A percentile compares a stretch with the other conserved stretches of the same genome.
These are phyloP conservation scores for Phyllosticta capitalensis DNA, from an alignment of 2,329 filamentous ascomycete genomes.

Conservation along the genomic window DNA sequence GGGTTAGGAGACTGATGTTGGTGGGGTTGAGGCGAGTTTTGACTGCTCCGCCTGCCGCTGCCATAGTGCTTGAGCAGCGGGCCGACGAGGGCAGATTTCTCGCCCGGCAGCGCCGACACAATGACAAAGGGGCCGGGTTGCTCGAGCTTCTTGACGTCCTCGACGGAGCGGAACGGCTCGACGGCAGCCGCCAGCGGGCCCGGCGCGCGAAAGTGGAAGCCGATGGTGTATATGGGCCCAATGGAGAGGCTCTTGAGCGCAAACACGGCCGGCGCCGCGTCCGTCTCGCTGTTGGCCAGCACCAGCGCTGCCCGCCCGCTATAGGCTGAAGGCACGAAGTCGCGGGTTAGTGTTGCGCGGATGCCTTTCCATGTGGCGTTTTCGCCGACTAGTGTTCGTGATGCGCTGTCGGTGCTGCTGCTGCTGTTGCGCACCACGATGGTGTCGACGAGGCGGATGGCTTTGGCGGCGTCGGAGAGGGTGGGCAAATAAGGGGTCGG, in stretches of 20 bases:
- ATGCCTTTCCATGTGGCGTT: constrained; percentile 84
- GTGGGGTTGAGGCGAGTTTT: not conserved
- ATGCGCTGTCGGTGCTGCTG: constrained; percentile 14
- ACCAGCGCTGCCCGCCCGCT: constrained; percentile 66
- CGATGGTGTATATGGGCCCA: constrained; percentile 73
- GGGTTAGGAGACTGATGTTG: not conserved
- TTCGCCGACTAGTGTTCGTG: constrained; percentile 43
- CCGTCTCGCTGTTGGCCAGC: constrained; percentile 60
- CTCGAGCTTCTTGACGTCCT: constrained; percentile 71
- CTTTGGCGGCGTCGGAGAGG: constrained; percentile 65
- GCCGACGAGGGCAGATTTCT: constrained; percentile 69
- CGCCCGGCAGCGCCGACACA: constrained; percentile 66
- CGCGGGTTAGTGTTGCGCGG: constrained; percentile 66
- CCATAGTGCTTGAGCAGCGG: constrained; percentile 64
- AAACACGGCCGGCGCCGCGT: constrained; percentile 70
- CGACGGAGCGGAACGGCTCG: constrained; percentile 57
- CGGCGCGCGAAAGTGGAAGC: constrained; percentile 54
- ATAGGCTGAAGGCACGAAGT: constrained; percentile 76
- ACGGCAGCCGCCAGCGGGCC: constrained; percentile 55
- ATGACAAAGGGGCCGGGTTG: constrained; percentile 61
- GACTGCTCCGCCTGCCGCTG: constrained; percentile 6
- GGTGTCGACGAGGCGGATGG: constrained; percentile 74
- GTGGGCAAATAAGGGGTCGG: constrained; percentile 50
- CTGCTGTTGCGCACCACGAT: constrained; percentile 54
- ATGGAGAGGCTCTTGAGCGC: constrained; percentile 67